phyloP scores from a whole-genome alignment of 2,329 filamentous ascomycete genomes.

The Teratosphaeria nubilosa region DNA sequence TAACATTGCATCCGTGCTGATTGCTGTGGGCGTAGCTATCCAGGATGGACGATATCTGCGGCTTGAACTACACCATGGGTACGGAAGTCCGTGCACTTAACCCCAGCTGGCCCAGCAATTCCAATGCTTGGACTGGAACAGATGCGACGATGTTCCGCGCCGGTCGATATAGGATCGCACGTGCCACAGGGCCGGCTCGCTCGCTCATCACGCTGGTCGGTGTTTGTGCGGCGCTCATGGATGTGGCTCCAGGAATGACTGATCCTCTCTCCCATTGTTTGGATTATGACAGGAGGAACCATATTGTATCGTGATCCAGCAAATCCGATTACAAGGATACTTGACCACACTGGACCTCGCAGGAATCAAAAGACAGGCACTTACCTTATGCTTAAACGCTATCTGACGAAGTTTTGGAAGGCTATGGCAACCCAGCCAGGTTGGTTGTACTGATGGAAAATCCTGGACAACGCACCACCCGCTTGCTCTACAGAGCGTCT shows the following conservation, averaged over 20 bases:
- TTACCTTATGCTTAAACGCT: background rate
- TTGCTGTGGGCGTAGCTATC: background rate
- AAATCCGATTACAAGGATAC: background rate
- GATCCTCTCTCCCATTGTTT: too few species aligned
- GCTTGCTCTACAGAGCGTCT: background rate
- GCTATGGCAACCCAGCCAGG: background rate
- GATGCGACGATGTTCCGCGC: background rate
- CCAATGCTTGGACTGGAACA: background rate
- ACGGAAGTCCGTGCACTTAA: background rate
- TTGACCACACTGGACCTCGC: background rate
- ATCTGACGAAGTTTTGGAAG: background rate
- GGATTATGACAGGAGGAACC: too few species aligned
- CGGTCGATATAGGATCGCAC: background rate
- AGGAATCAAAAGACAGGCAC: background rate
- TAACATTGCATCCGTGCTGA: too few species aligned
- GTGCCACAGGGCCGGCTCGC: background rate
- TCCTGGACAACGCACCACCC: background rate
- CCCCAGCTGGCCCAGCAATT: background rate
- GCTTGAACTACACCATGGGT: background rate
- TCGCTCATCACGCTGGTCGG: background rate
- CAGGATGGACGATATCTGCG: background rate
- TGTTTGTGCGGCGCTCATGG: background rate
- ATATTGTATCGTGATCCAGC: too few species aligned
- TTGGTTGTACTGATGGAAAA: background rate
- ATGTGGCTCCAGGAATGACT: too few species aligned